A percentile compares a stretch with the other conserved stretches of the same genome.
Conservation (phyloP, 2,329 filamentous ascomycete genomes). For the Aureobasidium sp. region DNA sequence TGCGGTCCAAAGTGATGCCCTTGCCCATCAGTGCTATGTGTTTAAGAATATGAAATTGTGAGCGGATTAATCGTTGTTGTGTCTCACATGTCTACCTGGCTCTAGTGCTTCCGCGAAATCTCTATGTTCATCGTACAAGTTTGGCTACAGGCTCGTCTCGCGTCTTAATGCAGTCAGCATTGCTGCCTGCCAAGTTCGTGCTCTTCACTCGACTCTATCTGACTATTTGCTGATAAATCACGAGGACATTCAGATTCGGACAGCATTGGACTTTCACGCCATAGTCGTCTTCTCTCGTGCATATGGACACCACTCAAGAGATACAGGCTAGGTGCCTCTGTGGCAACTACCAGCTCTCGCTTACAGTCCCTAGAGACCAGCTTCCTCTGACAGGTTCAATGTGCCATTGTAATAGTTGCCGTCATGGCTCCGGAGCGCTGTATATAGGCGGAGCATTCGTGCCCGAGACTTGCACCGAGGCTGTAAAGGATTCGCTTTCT, state of each 20-base stretch:
- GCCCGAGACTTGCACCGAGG: slow-evolving; percentile 23
- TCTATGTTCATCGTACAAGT: background rate
- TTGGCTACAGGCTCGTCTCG: background rate
- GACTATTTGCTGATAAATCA: background rate
- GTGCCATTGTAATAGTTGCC: slow-evolving; percentile 11
- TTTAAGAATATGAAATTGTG: background rate
- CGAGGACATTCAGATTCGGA: background rate
- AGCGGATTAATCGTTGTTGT: background rate
- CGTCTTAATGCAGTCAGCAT: background rate
- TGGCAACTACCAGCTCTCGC: background rate
- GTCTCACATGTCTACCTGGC: background rate
- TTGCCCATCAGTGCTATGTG: background rate
- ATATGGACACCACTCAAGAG: background rate
- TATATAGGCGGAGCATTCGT: slow-evolving; percentile 27
- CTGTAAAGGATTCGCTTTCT: slow-evolving; percentile 23
- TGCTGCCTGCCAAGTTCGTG: background rate
- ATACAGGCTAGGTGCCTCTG: slow-evolving; percentile 2
- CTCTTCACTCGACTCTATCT: too few species aligned
- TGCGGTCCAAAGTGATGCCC: background rate
- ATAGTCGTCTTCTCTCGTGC: background rate
- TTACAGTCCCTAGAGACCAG: background rate
- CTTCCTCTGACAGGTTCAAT: slow-evolving; percentile 1
- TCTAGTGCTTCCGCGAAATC: background rate
- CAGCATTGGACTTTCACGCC: background rate
- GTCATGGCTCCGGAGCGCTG: slow-evolving; percentile 5